These are phyloP conservation scores for Diplotaxis tenuifolia DNA, from an alignment of 345 rosid species.

Conservation along the genomic window DNA sequence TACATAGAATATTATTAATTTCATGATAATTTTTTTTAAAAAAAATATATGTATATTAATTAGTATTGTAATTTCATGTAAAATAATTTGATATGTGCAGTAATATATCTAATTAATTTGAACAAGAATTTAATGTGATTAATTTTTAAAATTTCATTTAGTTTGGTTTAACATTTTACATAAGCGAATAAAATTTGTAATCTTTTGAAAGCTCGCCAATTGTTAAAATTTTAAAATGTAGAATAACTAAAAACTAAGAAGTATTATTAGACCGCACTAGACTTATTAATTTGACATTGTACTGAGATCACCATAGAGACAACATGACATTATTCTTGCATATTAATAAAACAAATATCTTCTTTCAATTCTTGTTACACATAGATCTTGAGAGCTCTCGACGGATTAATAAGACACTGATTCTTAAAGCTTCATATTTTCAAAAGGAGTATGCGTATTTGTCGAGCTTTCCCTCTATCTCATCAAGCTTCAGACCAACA, in stretches of 20 bases:
- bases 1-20: neutral
- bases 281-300: no score
- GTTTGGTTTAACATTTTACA: neutral
- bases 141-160: neutral
- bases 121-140: neutral
- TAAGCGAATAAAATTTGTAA: no score
- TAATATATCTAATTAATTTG: neutral
- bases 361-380: neutral
- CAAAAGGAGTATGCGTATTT: slow-evolving; percentile 31
- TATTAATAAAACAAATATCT: neutral
- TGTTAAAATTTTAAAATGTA: no score
- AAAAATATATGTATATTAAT: neutral
- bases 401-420: neutral
- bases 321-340: neutral
- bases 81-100: neutral
- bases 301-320: neutral
- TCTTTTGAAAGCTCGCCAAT: no score
- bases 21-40: neutral
- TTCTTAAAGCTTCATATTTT: slow-evolving; percentile 1
- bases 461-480: slow-evolving; percentile 58
- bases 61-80: neutral
- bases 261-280: no score
- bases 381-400: neutral
- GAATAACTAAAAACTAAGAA: no score
- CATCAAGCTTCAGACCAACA: slow-evolving; percentile 56